Base-by-base conservation (phyloP, 768 basidiomycete species). In the Leccinum incarnatum region DNA sequence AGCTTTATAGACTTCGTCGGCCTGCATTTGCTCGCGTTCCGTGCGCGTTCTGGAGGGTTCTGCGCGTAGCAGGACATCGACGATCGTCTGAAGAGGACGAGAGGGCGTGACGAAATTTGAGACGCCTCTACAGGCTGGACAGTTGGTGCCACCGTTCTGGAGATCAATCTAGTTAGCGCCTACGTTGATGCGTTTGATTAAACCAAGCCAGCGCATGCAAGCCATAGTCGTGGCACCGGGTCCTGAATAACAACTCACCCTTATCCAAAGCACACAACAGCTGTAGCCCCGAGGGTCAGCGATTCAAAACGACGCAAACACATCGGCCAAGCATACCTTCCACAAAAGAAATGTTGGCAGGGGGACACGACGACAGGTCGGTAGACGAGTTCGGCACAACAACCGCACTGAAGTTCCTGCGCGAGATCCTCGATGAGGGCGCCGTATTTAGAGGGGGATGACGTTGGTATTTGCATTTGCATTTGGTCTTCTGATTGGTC, bases 321-420 rank as follows among this genome's bases (percentile, higher is more conserved):
- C 53, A 45, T 51, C 45, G 8, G 50, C 10, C 14, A 36, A 51
- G 65, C 75, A 58, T 73, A 91, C 90, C 91, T 92, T 72, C 92
- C 92, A 67, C 92, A 94, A 69, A 93, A 93, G 79, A 89, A 92
- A 78, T 94, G 92, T 65, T 93, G 89, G 71, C 92, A 94, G 30
- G 92, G 92, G 36, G 82, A 79, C 53, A 94, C 89, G 29, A 92
- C 76, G 15, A 94, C 91, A 3, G 92, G 92, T 59, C 83, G 79
- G 73, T 94, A 92, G 58, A 89, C 86, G 46, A 94, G 78, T 58
- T 84, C 91, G 17, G 89, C 82, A 72, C 92, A 94, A 69, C 92
- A 93, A 21, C 89, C 92, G 65, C 92, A 94, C 63, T 91, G 87
- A 42, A 93, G 79, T 69, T 93, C 91, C 67, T 88, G 79, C 27